A percentile compares a stretch with the other conserved stretches of the same genome.
phyloP scores from a whole-genome alignment of 2,329 filamentous ascomycete species.

The Diaporthe citriasiana region DNA sequence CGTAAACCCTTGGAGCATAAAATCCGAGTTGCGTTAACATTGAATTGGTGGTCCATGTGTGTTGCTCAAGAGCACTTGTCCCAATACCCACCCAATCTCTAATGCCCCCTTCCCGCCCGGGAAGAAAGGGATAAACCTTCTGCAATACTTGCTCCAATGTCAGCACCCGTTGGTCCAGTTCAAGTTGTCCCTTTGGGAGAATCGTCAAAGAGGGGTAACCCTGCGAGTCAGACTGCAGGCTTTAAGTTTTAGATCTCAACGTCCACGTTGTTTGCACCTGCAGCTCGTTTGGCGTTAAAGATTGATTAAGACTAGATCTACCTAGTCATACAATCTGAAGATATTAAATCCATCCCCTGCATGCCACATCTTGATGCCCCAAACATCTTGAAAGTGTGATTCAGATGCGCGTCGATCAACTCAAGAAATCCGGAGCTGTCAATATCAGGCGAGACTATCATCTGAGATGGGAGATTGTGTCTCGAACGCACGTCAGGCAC shows the following conservation, averaged over 20 bases:
- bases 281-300: too few species aligned
- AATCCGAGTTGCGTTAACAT: background rate
- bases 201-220: too few species aligned
- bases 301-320: background rate
- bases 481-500: slow-evolving; percentile 2
- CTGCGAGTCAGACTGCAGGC: background rate
- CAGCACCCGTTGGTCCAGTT: too few species aligned
- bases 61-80: background rate
- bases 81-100: background rate
- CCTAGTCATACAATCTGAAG: background rate
- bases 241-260: too few species aligned
- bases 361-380: background rate
- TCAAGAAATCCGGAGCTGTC: slow-evolving; percentile 5
- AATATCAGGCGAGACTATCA: slow-evolving; percentile 17
- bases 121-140: too few species aligned
- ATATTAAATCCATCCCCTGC: background rate
- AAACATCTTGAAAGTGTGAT: background rate
- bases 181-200: too few species aligned
- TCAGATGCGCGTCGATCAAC: slow-evolving; percentile 5
- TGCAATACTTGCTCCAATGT: too few species aligned
- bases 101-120: background rate
- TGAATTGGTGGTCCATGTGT: background rate
- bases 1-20: background rate
- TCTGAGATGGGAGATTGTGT: background rate
- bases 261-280: background rate